Evolutionary conservation across 2,329 filamentous ascomycete species (phyloP).

Genomic region (Xylariaceae sp.): DNA sequence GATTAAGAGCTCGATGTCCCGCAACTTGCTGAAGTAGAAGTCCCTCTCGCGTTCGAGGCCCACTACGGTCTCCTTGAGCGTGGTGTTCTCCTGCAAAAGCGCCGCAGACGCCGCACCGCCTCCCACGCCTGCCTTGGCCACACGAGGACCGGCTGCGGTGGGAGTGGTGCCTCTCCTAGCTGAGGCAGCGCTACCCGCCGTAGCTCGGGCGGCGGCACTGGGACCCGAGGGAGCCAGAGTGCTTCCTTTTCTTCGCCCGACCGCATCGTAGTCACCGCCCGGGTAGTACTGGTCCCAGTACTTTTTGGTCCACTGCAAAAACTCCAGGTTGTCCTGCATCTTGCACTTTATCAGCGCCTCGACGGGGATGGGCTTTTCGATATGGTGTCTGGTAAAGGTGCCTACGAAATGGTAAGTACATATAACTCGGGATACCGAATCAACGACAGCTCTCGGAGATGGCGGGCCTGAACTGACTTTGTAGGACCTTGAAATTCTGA

Average conservation of each 20-base stretch:
- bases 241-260: slow-evolving; percentile 74
- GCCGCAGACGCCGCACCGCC: slow-evolving; percentile 60
- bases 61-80: slow-evolving; percentile 89
- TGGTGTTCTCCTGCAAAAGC: slow-evolving; percentile 77
- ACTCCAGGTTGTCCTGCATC: slow-evolving; percentile 99
- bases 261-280: slow-evolving; percentile 92
- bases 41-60: slow-evolving; percentile 94
- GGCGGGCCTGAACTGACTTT: slow-evolving; percentile 59
- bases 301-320: slow-evolving; percentile 92
- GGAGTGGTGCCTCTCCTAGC: slow-evolving; percentile 56
- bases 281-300: slow-evolving; percentile 99
- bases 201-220: slow-evolving; percentile 30
- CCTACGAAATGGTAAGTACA: slow-evolving; percentile 43
- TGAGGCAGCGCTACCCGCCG: slow-evolving; percentile 46
- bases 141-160: slow-evolving; percentile 46
- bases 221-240: slow-evolving; percentile 49
- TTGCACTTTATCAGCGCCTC: slow-evolving; percentile 92
- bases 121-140: slow-evolving; percentile 26
- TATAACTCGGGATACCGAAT: slow-evolving; percentile 2
- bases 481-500: slow-evolving; percentile 96
- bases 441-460: background rate
- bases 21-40: slow-evolving; percentile 98
- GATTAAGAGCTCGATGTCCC: slow-evolving; percentile 91
- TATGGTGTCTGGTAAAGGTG: slow-evolving; percentile 74
- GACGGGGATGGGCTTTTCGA: slow-evolving; percentile 88